Conservation (phyloP, 2,329 filamentous ascomycete species). For the Phaeosphaeriaceae sp. region DNA sequence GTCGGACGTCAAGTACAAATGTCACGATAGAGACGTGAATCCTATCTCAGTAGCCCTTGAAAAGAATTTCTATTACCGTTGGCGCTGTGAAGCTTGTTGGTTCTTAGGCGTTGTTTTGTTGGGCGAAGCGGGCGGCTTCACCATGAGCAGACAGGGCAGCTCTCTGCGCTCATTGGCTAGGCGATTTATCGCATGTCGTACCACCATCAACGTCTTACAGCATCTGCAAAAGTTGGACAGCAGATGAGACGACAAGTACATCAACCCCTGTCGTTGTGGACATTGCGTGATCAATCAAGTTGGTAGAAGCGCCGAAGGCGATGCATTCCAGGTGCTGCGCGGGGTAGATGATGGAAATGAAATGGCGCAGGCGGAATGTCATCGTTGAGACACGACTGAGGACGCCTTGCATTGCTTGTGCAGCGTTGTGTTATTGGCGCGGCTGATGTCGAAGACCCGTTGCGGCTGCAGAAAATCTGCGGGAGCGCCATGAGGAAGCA, state of each 20-base stretch:
- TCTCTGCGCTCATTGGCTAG: constrained; percentile 34
- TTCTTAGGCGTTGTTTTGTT: constrained; percentile 27
- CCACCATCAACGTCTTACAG: constrained; percentile 35
- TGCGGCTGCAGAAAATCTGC: constrained; percentile 34
- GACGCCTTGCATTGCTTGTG: constrained; percentile 6
- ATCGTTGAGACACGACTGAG: background rate
- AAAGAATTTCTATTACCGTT: constrained; percentile 5
- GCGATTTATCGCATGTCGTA: constrained; percentile 20
- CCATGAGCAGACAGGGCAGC: constrained; percentile 19
- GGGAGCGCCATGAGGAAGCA: constrained; percentile 36
- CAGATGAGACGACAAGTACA: constrained; percentile 20
- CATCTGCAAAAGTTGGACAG: constrained; percentile 24
- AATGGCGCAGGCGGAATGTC: constrained; percentile 3
- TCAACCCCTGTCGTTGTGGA: constrained; percentile 12
- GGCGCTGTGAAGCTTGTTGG: constrained; percentile 22
- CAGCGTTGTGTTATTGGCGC: constrained; percentile 21
- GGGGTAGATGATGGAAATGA: constrained; percentile 4
- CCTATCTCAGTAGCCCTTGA: background rate
- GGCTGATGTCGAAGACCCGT: constrained; percentile 23
- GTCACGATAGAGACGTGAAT: background rate
- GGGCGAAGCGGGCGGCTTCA: constrained; percentile 38
- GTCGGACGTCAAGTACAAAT: background rate
- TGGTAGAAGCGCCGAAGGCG: background rate
- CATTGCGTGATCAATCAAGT: background rate
- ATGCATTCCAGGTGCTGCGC: background rate